Evolutionary conservation across 306 rosid species (phyloP).

Genomic region (Pueraria montana): DNA sequence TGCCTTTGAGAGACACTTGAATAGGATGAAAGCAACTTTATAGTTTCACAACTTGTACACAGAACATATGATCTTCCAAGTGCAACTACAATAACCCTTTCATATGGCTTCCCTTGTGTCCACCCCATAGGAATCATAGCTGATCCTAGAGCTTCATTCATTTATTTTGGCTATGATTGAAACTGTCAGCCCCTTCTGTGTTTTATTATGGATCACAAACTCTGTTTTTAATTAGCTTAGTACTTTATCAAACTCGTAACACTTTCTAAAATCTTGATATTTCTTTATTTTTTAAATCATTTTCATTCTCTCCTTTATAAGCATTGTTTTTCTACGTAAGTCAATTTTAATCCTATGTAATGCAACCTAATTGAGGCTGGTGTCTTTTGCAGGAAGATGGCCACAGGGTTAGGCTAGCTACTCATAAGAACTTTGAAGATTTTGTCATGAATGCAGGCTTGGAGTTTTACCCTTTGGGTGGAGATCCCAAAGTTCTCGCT

Average conservation of each 20-base stretch:
- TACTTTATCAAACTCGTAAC: background rate
- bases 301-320: slow-evolving; percentile 40
- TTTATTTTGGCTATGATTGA: slow-evolving; percentile 17
- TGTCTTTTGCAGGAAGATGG: slow-evolving; percentile 80
- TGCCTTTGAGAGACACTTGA: slow-evolving; percentile 31
- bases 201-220: slow-evolving; percentile 15
- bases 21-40: slow-evolving; percentile 24
- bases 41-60: slow-evolving; percentile 27
- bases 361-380: slow-evolving; percentile 44
- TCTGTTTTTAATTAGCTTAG: slow-evolving; percentile 10
- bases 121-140: slow-evolving; percentile 23
- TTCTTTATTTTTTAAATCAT: slow-evolving; percentile 10
- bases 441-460: slow-evolving; percentile 84
- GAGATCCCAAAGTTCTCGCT: slow-evolving; percentile 99
- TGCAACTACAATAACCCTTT: slow-evolving; percentile 11
- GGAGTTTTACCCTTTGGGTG: slow-evolving; percentile 95
- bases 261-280: slow-evolving; percentile 25
- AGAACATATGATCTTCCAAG: slow-evolving; percentile 15
- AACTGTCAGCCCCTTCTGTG: slow-evolving; percentile 25
- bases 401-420: slow-evolving; percentile 94
- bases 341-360: slow-evolving; percentile 27
- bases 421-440: slow-evolving; percentile 93
- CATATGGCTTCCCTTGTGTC: background rate
- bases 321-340: background rate
- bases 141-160: slow-evolving; percentile 22